Base-by-base conservation (phyloP, 2,329 filamentous ascomycete species). In the Penicillium hesseltinei region DNA sequence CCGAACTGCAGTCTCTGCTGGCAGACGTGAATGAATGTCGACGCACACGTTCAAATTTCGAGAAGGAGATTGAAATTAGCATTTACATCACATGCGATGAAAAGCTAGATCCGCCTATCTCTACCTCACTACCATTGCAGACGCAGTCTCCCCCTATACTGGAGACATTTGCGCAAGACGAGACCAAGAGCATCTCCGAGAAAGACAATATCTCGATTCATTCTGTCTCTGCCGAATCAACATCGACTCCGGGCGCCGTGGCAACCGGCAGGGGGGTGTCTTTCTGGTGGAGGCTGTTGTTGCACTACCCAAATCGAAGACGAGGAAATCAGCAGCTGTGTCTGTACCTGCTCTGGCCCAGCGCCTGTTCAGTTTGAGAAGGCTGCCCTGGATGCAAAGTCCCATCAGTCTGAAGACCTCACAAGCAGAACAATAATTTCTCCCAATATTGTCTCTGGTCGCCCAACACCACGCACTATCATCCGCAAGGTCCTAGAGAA, bases 21-120 rank as follows among this genome's bases (percentile, higher is more conserved):
- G 63, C 70, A 3, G 78, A 83, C 44, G 75, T 81, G 36, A 66
- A 77, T 25, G 60, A 59, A 21, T 72, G 57, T 68, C 76, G 57
- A 62, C 71, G 42, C 50, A 68, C 54, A 40, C 67, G 61, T 47
- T 66, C 60, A 1, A 66, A 71, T 11, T 67, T 69, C 21, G 66
- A 76, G 23, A 73, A 80, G 31, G 76, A 79, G 19, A 68, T 85
- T 3, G 78, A 83, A 29, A 69, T 85, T 8, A 79, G 75, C 33
- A 72, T 85, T 11, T 84, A 85, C 62, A 69, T 85, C 44, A 86
- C 83, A 4, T 82, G 80, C 57, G 80, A 83, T 55, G 74, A 79
- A 25, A 69, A 73, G 10, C 75, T 82, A 3, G 75, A 78, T 46
- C 50, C 59, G 9, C 52, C 48, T 4, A 44, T 33, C 73, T 75